Evolutionary conservation across 108 stramenopile species (phyloP).

Genomic region (Cylindrotheca fusiformis): DNA sequence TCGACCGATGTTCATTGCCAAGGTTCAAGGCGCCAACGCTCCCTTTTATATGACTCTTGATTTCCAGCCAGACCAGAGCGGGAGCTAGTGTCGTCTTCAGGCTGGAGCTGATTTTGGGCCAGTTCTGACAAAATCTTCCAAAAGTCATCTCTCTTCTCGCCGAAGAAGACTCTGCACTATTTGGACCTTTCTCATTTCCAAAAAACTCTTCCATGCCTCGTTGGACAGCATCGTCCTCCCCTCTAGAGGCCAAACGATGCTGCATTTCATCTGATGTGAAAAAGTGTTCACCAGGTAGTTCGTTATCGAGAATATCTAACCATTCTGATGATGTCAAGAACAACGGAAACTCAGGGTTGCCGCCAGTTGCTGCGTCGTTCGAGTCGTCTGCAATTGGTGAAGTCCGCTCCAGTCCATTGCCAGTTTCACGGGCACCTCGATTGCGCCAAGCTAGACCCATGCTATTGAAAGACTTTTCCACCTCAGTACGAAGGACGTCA

Average conservation of each 20-base stretch:
- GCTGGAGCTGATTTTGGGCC: constrained; percentile 32
- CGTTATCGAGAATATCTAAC: constrained; percentile 34
- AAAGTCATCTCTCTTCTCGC: constrained; percentile 35
- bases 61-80: constrained; percentile 36
- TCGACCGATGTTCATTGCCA: neutral
- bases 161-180: neutral
- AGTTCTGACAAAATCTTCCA: constrained; percentile 23
- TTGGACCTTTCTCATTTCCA: neutral
- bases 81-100: constrained; percentile 18
- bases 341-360: constrained; percentile 6
- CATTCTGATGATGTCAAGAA: constrained; percentile 47
- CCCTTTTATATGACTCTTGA: constrained; percentile 43
- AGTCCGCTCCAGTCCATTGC: neutral
- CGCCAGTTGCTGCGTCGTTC: too few relatives aligned
- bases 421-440: neutral
- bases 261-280: constrained; percentile 32
- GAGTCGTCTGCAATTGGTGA: neutral
- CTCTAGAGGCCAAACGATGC: constrained; percentile 21
- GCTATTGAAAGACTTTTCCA: constrained; percentile 39
- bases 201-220: constrained; percentile 38
- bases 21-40: constrained; percentile 31
- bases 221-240: constrained; percentile 34
- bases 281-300: constrained; percentile 33
- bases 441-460: constrained; percentile 48
- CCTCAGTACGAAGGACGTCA: constrained; percentile 36